Percentiles rank a stretch among this genome's conserved stretches.
phyloP scores from a whole-genome alignment of 1,139 yeast genomes.

The Blastobotrys serpentis region DNA sequence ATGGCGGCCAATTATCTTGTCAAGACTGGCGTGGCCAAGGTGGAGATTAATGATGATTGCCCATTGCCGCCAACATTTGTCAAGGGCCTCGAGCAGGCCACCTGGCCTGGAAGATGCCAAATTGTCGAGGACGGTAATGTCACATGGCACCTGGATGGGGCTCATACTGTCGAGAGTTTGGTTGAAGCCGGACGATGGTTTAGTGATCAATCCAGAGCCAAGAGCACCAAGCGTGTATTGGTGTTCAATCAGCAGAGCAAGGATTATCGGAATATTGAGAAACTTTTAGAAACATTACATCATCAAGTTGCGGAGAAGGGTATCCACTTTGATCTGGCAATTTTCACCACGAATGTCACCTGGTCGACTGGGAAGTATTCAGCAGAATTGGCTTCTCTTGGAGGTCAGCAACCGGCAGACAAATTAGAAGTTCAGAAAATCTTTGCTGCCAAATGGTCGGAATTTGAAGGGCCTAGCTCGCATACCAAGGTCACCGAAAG shows the following conservation, averaged over 20 bases:
- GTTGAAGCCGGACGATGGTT: conserved; percentile 83
- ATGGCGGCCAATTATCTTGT: conserved; percentile 64
- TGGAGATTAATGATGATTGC: conserved; percentile 35
- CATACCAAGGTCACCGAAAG: conserved; percentile 61
- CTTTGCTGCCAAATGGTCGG: conserved; percentile 67
- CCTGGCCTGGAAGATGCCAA: conserved; percentile 97
- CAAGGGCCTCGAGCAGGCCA: conserved; percentile 64
- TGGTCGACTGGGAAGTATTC: conserved; percentile 89
- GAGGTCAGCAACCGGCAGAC: conserved; percentile 74
- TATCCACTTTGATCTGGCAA: conserved; percentile 63
- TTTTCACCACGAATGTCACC: conserved; percentile 89
- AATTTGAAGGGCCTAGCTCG: conserved; percentile 46
- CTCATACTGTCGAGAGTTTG: conserved; percentile 89
- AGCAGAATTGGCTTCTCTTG: conserved; percentile 76
- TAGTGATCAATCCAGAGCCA: conserved; percentile 30
- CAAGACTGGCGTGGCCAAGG: conserved; percentile 30
- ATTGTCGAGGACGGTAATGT: conserved; percentile 51
- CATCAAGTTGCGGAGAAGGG: conserved; percentile 39
- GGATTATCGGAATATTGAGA: conserved; percentile 55
- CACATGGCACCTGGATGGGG: conserved; percentile 90
- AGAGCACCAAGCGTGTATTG: conserved; percentile 43
- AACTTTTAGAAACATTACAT: conserved; percentile 56
- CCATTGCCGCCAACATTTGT: conserved; percentile 57
- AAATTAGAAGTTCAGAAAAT: conserved; percentile 76
- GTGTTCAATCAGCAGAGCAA: conserved; percentile 93